A percentile compares a stretch with the other conserved stretches of the same genome.
These are phyloP conservation scores for Hymenochaete sp. DNA, from an alignment of 1,284 basidiomycete genomes.

Conservation along the genomic window DNA sequence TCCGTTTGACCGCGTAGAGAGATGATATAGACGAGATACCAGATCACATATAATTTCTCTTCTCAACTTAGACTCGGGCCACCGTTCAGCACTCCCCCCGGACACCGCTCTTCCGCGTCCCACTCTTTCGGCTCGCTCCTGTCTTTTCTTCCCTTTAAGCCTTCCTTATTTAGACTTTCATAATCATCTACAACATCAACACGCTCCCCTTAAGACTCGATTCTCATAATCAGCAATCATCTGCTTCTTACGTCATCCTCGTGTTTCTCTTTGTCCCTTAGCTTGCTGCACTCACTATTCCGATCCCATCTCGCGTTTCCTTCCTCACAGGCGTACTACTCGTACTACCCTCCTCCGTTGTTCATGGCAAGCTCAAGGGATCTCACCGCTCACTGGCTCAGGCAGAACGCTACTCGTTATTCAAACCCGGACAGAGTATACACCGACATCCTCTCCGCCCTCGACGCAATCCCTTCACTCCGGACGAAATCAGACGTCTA, in stretches of 20 bases:
- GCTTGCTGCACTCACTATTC: neutral
- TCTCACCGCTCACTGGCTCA: slow-evolving; percentile 62
- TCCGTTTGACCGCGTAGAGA: no score
- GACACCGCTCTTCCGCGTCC: no score
- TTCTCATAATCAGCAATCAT: no score
- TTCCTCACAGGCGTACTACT: neutral
- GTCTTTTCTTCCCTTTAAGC: no score
- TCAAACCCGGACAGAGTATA: slow-evolving; percentile 39
- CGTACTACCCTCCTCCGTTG: neutral
- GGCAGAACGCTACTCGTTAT: slow-evolving; percentile 62
- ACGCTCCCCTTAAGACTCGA: no score
- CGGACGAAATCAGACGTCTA: slow-evolving; percentile 89
- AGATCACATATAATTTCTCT: no score
- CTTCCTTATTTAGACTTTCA: no score
- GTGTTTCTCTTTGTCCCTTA: neutral
- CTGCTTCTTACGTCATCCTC: neutral
- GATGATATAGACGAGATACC: no score
- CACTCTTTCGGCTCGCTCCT: no score
- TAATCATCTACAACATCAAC: no score
- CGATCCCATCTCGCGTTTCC: neutral
- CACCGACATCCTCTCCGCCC: slow-evolving; percentile 57
- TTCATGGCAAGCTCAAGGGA: slow-evolving; percentile 22
- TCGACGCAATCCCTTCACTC: slow-evolving; percentile 56
- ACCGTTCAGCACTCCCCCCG: no score
- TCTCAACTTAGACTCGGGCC: no score